Evolutionary conservation across 768 basidiomycete genomes (phyloP).

Genomic region (Trametes coccinea): DNA sequence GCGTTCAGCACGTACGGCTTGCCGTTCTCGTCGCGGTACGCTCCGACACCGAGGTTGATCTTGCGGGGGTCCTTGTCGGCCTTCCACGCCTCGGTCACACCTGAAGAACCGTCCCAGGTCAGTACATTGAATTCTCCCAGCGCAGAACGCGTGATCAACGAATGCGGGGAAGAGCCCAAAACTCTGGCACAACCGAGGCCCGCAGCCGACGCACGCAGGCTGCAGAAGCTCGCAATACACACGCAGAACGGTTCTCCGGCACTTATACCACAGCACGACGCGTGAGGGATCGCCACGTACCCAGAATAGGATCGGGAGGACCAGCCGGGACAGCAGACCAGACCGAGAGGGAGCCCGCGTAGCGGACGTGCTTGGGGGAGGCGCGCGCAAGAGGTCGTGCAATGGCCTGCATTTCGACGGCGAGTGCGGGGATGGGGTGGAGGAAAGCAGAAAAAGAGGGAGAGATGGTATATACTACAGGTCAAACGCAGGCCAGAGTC

Average conservation of each 20-base stretch:
- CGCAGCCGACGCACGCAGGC: neutral
- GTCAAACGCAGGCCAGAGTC: slow-evolving; percentile 2
- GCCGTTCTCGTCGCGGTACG: slow-evolving; percentile 90
- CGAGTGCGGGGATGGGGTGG: slow-evolving; percentile 24
- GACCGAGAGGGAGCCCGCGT: slow-evolving; percentile 54
- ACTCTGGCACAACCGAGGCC: neutral
- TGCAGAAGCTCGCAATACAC: slow-evolving; percentile 1
- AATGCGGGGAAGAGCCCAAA: slow-evolving; percentile 4
- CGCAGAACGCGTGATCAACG: slow-evolving; percentile 2
- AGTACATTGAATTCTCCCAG: neutral
- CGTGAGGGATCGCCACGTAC: slow-evolving; percentile 41
- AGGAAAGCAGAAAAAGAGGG: slow-evolving; percentile 22
- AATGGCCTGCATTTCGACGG: slow-evolving; percentile 44
- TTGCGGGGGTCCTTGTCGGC: slow-evolving; percentile 90
- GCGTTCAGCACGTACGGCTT: slow-evolving; percentile 92
- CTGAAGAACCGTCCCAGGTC: slow-evolving; percentile 37
- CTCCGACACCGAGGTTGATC: slow-evolving; percentile 97
- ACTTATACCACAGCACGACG: slow-evolving; percentile 7
- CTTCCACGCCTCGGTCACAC: slow-evolving; percentile 95
- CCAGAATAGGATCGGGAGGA: slow-evolving; percentile 92
- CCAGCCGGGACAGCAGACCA: slow-evolving; percentile 86
- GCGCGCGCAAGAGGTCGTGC: slow-evolving; percentile 50
- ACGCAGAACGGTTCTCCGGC: slow-evolving; percentile 15
- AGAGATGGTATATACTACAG: slow-evolving; percentile 13
- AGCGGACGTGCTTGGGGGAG: slow-evolving; percentile 40